Evolutionary conservation across 2,329 filamentous ascomycete genomes (phyloP), one percentile per base, ranked within the genome.

Genomic region (Hymenoscyphus fructigenus): DNA sequence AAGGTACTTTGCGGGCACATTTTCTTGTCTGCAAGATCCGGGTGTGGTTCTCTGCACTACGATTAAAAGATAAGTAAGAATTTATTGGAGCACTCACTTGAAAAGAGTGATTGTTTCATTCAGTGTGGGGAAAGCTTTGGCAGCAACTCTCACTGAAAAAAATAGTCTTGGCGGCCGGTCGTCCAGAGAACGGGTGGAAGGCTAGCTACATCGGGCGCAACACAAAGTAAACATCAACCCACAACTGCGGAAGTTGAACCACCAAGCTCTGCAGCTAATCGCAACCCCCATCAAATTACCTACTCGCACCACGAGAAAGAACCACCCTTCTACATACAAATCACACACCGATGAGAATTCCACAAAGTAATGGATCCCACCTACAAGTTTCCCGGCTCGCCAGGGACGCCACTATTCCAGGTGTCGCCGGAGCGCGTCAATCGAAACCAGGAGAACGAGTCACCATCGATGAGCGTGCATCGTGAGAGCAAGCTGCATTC

Each of bases 341-440:
- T 20, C n/a, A 7, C n/a, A n/a, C 26, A 29, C 38, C 9, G 38
- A 60, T 60, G 59, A 36, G 34, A 61, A n/a, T 56, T 41, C 44
- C 10, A 61, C 28, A 56, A 47, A 29, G 56, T 44, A 12, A 83
- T 83, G 81, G 80, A 82, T 68, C 66, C 70, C 65, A 75, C 73
- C 68, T 78, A 79, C 72, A 84, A 83, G 75, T 82, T 81, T 70
- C 79, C 82, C 66, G 82, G 82, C 71, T 84, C 85, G 67, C 81
- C 85, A 47, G 82, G 81, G 66, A 81, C 82, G 68, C 85, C 88
- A 61, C 80, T 91, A 59, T 85, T 86, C 68, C 79, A 83, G 41
- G 79, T 85, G 60, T 88, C 88, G 23, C 86, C 88, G 10, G 87
- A 90, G 71, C 87, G 88, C 72, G 81, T 85, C 65, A 89, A 90